Evolutionary conservation across 2,329 filamentous ascomycete species (phyloP), one percentile per base, ranked within the genome.

Genomic region (Tolypocladium tundrense): DNA sequence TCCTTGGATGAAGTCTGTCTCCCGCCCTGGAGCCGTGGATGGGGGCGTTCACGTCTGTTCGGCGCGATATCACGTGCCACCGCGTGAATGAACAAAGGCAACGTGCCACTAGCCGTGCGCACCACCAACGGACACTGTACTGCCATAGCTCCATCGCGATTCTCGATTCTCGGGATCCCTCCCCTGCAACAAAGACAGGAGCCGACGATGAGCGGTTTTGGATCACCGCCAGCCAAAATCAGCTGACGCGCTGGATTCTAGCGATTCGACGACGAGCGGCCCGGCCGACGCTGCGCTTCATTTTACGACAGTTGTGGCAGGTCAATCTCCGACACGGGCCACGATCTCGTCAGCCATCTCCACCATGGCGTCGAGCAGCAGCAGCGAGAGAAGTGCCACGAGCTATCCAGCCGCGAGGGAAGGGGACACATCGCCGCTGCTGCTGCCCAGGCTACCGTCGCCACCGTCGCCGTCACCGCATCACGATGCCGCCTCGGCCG

Each of bases 51-150:
- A 37, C 35, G 27, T 24, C 24, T 39, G 37, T n/a, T 21, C 21
- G n/a, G 42, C 57, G 45, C 58, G 55, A 54, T 43, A 57, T 60
- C 58, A 60, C 58, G 58, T 60, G 58, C 24, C 43, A 27, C 16
- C 50, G 53, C 13, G 33, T 41, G 21, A n/a, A 45, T 13, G 13
- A 27, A 16, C 7, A n/a, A 24, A 16, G 31, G 16, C 9, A 54
- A 42, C 16, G 45, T 58, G 57, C 43, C n/a, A 8, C 39, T 37
- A 48, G 48, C 50, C 40, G 57, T 54, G 50, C 45, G 54, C 21
- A 4, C 35, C 4, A n/a, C 10, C 5, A 1, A 33, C 0, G 1
- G 27, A n/a, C 31, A 51, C 48, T 4, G 48, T 51, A 27, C 16
- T 2, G 27, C 14, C 16, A 33, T 50, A 33, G 45, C 14, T 33